A percentile compares a stretch with the other conserved stretches of the same genome.
Conservation (phyloP, 2,329 filamentous ascomycete species). For the Pseudogymnoascus sp. region DNA sequence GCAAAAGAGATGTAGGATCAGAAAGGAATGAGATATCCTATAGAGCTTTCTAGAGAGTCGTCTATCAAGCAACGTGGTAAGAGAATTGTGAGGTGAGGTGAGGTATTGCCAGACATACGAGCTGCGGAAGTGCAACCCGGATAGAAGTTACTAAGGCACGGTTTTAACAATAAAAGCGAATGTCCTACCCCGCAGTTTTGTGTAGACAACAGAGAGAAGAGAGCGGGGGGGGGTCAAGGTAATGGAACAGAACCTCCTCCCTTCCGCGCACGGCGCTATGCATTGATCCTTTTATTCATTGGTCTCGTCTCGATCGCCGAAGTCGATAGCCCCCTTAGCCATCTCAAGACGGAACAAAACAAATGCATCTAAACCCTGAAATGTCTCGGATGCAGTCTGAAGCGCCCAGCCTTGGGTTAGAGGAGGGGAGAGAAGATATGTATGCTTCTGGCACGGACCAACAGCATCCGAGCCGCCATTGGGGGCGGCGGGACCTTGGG, state of each 20-base stretch:
- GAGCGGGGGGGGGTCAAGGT: background rate
- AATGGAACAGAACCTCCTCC: background rate
- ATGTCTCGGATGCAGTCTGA: background rate
- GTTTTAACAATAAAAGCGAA: background rate
- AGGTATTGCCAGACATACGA: background rate
- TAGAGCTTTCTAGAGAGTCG: no score
- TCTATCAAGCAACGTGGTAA: background rate
- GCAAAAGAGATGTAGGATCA: background rate
- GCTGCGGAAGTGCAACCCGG: background rate
- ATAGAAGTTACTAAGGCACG: background rate
- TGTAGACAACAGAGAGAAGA: background rate
- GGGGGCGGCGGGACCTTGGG: background rate
- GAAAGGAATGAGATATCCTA: background rate
- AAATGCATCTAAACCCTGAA: background rate
- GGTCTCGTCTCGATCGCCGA: background rate
- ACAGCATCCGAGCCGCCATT: background rate
- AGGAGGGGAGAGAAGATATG: background rate
- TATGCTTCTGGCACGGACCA: background rate
- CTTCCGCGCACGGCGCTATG: background rate
- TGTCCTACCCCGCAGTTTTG: background rate
- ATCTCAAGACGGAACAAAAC: background rate
- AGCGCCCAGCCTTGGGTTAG: background rate
- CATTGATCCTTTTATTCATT: background rate
- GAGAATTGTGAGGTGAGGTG: background rate
- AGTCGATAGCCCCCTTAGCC: background rate